Percentiles rank a stretch among this genome's conserved stretches.
These are phyloP conservation scores for Gymnopilus dilepis DNA, from an alignment of 768 basidiomycete species.

Conservation along the genomic window DNA sequence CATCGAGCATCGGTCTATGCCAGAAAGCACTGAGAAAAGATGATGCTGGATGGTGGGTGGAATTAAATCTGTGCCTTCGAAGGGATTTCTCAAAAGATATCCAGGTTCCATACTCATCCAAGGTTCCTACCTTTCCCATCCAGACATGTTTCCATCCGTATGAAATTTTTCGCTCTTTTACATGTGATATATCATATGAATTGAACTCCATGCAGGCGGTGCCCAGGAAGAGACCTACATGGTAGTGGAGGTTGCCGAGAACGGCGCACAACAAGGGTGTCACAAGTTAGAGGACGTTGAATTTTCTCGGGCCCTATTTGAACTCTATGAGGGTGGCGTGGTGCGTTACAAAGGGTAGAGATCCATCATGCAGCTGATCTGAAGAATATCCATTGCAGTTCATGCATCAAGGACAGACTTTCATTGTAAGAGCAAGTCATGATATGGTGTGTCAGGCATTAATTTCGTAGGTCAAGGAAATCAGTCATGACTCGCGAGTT, in stretches of 20 bases:
- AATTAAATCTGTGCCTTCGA: not conserved
- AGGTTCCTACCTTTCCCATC: constrained; percentile 82
- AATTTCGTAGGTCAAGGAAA: constrained; percentile 60
- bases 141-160: constrained; percentile 71
- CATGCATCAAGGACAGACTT: constrained; percentile 86
- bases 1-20: constrained; percentile 61
- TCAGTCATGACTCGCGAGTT: constrained; percentile 78
- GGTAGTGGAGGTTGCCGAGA: constrained; percentile 65
- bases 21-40: constrained; percentile 64
- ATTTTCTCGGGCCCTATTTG: constrained; percentile 82
- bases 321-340: constrained; percentile 88
- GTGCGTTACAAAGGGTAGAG: too few relatives aligned
- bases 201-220: constrained; percentile 46
- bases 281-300: constrained; percentile 82
- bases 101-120: constrained; percentile 83
- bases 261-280: constrained; percentile 33
- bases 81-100: not conserved
- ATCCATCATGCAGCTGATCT: too few relatives aligned
- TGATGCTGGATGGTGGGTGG: constrained; percentile 73
- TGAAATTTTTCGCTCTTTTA: constrained; percentile 16
- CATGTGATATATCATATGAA: not conserved
- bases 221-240: constrained; percentile 79
- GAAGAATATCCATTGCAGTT: constrained; percentile 51
- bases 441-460: not conserved
- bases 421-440: constrained; percentile 54